Evolutionary conservation across 1,284 basidiomycete genomes (phyloP).

Genomic region (Cutaneotrichosporon sp.): DNA sequence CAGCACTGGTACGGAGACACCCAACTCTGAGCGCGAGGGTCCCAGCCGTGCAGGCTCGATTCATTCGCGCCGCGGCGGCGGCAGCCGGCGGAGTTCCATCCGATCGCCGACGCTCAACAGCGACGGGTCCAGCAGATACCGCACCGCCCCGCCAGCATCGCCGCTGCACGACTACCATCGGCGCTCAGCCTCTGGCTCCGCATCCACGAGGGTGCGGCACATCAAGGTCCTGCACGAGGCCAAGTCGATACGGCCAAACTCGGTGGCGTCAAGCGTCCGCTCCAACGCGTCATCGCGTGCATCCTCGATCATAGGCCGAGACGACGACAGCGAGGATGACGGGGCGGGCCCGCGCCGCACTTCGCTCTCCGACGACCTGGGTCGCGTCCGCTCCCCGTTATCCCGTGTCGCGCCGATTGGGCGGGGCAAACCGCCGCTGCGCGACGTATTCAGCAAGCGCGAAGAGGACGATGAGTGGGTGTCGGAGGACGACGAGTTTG

Average conservation of each 20-base stretch:
- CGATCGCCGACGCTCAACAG: slow-evolving; percentile 40
- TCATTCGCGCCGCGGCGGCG: slow-evolving; percentile 34
- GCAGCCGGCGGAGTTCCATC: slow-evolving; percentile 32
- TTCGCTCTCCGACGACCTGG: background rate
- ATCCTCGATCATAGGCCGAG: slow-evolving; percentile 29
- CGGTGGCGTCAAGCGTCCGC: slow-evolving; percentile 40
- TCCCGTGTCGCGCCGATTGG: slow-evolving; percentile 21
- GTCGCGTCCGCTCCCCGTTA: background rate
- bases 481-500: slow-evolving; percentile 32
- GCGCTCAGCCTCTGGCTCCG: slow-evolving; percentile 39
- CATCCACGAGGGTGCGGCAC: slow-evolving; percentile 44
- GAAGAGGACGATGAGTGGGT: slow-evolving; percentile 54
- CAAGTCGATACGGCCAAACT: slow-evolving; percentile 36
- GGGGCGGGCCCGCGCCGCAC: background rate
- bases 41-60: slow-evolving; percentile 42
- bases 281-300: slow-evolving; percentile 41
- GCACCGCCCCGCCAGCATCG: slow-evolving; percentile 28
- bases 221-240: slow-evolving; percentile 47
- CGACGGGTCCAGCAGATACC: slow-evolving; percentile 25
- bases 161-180: slow-evolving; percentile 50
- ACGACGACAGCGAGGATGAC: slow-evolving; percentile 20
- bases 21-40: slow-evolving; percentile 48
- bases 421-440: slow-evolving; percentile 40
- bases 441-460: slow-evolving; percentile 55
- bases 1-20: slow-evolving; percentile 51